phyloP scores from a whole-genome alignment of 768 basidiomycete genomes.

The Favolaschia claudopus region DNA sequence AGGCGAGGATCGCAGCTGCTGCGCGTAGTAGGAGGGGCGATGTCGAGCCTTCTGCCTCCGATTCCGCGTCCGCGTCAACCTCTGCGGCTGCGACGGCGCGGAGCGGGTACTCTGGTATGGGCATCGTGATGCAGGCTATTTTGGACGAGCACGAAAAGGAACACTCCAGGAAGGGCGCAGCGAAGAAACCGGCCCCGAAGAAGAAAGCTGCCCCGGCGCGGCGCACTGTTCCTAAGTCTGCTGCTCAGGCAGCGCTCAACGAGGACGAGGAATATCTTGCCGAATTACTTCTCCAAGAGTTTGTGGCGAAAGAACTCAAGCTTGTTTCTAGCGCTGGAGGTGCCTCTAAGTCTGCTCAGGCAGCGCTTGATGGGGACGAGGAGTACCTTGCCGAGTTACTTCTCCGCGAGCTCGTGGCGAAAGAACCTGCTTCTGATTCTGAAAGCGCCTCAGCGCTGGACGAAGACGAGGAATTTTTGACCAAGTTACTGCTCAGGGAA shows the following conservation, averaged over 20 bases:
- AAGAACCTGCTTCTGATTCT: not conserved
- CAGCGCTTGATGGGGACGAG: not conserved
- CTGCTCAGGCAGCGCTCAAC: too few species aligned
- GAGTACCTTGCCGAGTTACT: not conserved
- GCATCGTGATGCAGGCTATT: not conserved
- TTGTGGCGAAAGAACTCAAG: too few species aligned
- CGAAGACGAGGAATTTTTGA: not conserved
- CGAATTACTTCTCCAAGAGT: too few species aligned
- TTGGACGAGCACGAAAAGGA: slow-evolving; percentile 8
- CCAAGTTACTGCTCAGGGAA: not conserved
- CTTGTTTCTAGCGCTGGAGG: too few species aligned
- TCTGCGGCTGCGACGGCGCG: not conserved
- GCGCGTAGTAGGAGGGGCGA: too few species aligned
- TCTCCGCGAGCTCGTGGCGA: not conserved
- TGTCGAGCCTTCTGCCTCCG: too few species aligned
- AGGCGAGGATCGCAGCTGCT: not conserved
- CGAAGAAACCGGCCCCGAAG: not conserved
- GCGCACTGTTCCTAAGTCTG: too few species aligned
- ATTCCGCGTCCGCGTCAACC: not conserved
- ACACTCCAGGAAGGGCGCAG: not conserved
- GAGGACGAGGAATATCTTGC: too few species aligned
- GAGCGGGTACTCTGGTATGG: not conserved
- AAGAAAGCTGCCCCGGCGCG: slow-evolving; percentile 2
- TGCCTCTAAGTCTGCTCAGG: too few species aligned
- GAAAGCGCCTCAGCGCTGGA: not conserved